phyloP scores from a whole-genome alignment of 345 rosid species.

The Salix viminalis region DNA sequence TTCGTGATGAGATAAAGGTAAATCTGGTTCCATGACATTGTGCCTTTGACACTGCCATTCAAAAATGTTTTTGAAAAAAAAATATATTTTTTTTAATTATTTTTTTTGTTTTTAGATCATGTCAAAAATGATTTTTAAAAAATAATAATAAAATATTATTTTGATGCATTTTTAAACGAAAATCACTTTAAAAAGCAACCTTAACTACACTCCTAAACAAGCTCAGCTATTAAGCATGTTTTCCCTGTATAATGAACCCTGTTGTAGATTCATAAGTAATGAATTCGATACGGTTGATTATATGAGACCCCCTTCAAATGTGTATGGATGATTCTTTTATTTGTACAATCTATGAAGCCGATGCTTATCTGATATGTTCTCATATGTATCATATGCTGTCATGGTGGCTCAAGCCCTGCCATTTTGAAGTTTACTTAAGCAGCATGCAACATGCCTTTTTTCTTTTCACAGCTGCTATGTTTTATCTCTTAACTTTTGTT shows the following conservation, averaged over 20 bases:
- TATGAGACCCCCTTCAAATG: background rate
- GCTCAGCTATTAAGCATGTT: background rate
- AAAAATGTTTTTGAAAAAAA: too few relatives aligned
- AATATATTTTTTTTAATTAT: too few relatives aligned
- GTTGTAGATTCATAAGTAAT: background rate
- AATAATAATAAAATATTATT: too few relatives aligned
- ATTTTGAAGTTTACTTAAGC: background rate
- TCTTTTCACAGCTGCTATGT: background rate
- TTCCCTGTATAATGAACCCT: background rate
- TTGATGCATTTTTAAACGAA: rapidly evolving
- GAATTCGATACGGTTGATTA: background rate
- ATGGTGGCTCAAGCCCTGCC: background rate
- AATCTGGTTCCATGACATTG: background rate
- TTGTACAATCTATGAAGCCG: background rate
- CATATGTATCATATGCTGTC: background rate
- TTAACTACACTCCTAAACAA: too few relatives aligned
- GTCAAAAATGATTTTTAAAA: too few relatives aligned
- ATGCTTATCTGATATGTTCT: background rate
- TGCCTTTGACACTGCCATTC: too few relatives aligned
- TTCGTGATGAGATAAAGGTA: background rate
- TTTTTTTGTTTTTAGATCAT: too few relatives aligned
- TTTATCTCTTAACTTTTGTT: background rate
- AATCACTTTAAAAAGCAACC: too few relatives aligned
- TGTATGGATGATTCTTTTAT: background rate
- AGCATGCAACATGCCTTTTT: background rate